Evolutionary conservation across 805 yeast species (phyloP).

Genomic region (Starmerella cellae): DNA sequence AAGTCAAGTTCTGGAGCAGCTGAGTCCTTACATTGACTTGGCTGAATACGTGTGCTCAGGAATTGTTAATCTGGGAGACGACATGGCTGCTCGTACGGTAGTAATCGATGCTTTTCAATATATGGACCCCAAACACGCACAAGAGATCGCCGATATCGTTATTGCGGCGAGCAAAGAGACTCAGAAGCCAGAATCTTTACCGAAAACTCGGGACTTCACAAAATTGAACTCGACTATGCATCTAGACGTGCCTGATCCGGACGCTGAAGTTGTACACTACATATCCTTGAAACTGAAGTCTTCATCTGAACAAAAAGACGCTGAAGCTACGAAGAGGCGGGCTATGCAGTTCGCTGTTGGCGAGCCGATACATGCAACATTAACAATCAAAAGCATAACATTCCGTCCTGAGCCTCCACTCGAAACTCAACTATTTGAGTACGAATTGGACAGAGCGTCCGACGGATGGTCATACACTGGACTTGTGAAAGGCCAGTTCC

Average conservation of each 20-base stretch:
- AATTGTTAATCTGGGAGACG: neutral
- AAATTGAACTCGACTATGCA: slow-evolving; percentile 24
- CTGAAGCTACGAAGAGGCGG: neutral
- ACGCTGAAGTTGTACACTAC: slow-evolving; percentile 45
- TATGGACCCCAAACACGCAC: slow-evolving; percentile 11
- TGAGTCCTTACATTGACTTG: slow-evolving; percentile 3
- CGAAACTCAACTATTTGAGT: slow-evolving; percentile 29
- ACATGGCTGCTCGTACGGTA: neutral
- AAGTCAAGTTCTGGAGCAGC: slow-evolving; percentile 2
- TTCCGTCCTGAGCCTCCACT: slow-evolving; percentile 1
- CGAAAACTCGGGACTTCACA: slow-evolving; percentile 1
- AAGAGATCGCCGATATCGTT: slow-evolving; percentile 3
- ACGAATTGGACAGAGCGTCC: slow-evolving; percentile 37
- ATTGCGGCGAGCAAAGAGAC: neutral
- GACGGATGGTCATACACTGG: slow-evolving; percentile 82
- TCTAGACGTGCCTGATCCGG: slow-evolving; percentile 52
- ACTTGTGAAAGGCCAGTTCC: slow-evolving; percentile 40
- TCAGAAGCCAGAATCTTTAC: neutral
- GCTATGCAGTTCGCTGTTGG: slow-evolving; percentile 41
- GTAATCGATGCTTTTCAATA: slow-evolving; percentile 6
- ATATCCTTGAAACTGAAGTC: slow-evolving; percentile 34
- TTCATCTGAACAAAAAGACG: slow-evolving; percentile 18
- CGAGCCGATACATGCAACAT: slow-evolving; percentile 39
- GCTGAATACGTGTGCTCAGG: slow-evolving; percentile 4
- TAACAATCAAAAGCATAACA: slow-evolving; percentile 29